phyloP scores from a whole-genome alignment of 2,329 filamentous ascomycete species.

The Colletotrichum liaoningense region DNA sequence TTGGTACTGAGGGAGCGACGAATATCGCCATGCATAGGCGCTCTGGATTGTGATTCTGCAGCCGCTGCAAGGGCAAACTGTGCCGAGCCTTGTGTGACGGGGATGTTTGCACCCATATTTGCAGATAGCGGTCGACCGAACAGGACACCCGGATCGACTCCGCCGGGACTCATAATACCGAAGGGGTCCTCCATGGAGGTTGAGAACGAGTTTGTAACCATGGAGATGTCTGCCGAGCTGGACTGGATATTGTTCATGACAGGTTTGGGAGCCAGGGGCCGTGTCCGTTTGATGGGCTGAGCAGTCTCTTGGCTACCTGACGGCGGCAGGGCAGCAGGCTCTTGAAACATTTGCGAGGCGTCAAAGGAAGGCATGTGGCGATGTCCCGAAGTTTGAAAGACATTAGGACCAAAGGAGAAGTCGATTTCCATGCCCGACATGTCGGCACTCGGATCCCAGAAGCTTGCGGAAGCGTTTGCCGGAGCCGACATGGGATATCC shows the following conservation, averaged over 20 bases:
- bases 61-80: slow-evolving; percentile 34
- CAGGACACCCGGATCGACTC: slow-evolving; percentile 70
- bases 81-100: slow-evolving; percentile 37
- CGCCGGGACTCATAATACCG: slow-evolving; percentile 56
- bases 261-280: slow-evolving; percentile 63
- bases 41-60: slow-evolving; percentile 34
- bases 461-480: slow-evolving; percentile 60
- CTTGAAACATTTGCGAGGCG: slow-evolving; percentile 66
- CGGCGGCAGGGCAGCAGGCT: slow-evolving; percentile 49
- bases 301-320: slow-evolving; percentile 36
- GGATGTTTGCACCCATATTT: slow-evolving; percentile 52
- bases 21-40: slow-evolving; percentile 48
- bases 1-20: slow-evolving; percentile 59
- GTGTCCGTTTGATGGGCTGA: slow-evolving; percentile 53
- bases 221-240: slow-evolving; percentile 36
- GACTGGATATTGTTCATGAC: slow-evolving; percentile 45
- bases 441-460: slow-evolving; percentile 65
- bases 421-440: slow-evolving; percentile 71
- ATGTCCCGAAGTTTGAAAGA: slow-evolving; percentile 58
- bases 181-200: slow-evolving; percentile 63
- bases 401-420: slow-evolving; percentile 58
- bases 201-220: slow-evolving; percentile 56
- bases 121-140: slow-evolving; percentile 65
- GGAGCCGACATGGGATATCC: slow-evolving; percentile 71
- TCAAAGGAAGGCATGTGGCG: slow-evolving; percentile 65